A percentile compares a stretch with the other conserved stretches of the same genome.
Evolutionary conservation across 2,329 filamentous ascomycete genomes (phyloP).

Genomic region (Talaromyces sp.): DNA sequence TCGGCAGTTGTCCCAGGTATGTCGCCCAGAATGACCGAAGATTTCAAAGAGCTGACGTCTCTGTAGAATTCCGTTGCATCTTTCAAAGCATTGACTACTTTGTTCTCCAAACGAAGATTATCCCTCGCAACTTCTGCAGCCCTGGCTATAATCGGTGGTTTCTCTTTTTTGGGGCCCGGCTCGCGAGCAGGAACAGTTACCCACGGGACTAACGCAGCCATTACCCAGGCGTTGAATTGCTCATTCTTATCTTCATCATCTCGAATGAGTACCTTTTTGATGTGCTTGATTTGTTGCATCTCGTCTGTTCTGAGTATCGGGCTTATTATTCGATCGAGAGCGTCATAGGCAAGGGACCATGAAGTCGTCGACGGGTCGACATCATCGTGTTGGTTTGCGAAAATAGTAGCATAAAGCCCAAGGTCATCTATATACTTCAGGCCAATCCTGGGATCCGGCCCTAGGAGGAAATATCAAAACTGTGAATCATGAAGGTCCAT

Average conservation of each 20-base stretch:
- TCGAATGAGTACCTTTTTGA: constrained; percentile 54
- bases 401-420: constrained; percentile 39
- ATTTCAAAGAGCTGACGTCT: constrained; percentile 62
- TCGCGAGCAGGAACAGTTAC: constrained; percentile 45
- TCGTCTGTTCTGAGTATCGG: constrained; percentile 14
- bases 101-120: constrained; percentile 76
- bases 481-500: not conserved
- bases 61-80: constrained; percentile 60
- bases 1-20: constrained; percentile 32
- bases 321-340: constrained; percentile 52
- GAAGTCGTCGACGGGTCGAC: constrained; percentile 55
- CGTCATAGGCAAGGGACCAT: constrained; percentile 63
- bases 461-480: constrained; percentile 22
- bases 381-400: constrained; percentile 44
- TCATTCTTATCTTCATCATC: constrained; percentile 53
- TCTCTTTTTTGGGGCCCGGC: constrained; percentile 44
- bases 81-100: constrained; percentile 63
- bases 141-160: constrained; percentile 52
- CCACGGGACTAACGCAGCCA: constrained; percentile 74
- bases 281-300: constrained; percentile 15
- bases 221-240: constrained; percentile 69
- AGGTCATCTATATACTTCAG: constrained; percentile 39
- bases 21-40: constrained; percentile 26
- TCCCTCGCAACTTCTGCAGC: constrained; percentile 66
- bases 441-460: constrained; percentile 38